These are phyloP conservation scores for Allium fistulosum DNA, from an alignment of 106 monocot species.

Conservation along the genomic window DNA sequence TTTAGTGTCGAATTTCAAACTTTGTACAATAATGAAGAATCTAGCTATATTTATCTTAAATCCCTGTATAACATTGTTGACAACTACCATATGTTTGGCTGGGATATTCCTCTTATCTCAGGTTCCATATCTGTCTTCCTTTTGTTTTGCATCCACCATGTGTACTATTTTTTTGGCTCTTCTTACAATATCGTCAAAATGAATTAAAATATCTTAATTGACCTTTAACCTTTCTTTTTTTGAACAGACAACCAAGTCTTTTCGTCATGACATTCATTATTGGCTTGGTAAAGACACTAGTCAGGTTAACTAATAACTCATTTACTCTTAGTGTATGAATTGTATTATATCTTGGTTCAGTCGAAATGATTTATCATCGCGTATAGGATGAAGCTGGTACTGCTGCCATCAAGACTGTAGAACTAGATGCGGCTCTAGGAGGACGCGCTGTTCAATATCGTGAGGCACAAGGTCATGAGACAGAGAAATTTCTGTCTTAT, in stretches of 20 bases:
- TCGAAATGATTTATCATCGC: not conserved
- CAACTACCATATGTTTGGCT: no score
- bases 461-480: constrained; percentile 30
- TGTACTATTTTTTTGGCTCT: no score
- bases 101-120: no score
- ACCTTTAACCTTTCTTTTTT: not conserved
- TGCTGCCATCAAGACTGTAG: constrained; percentile 37
- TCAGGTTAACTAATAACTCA: constrained; percentile 23
- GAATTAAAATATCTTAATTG: no score
- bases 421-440: constrained; percentile 29
- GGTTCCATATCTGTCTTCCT: no score
- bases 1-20: no score
- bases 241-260: constrained; percentile 41
- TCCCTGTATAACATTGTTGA: no score
- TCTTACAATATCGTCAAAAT: no score
- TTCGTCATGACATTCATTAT: constrained; percentile 60
- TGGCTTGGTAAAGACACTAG: constrained; percentile 67
- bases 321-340: not conserved
- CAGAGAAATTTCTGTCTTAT: constrained; percentile 31
- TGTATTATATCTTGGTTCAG: not conserved
- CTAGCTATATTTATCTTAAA: no score
- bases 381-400: constrained; percentile 37
- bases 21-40: no score
- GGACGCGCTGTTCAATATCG: constrained; percentile 38
- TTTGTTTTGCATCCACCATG: no score